Evolutionary conservation across 1,284 basidiomycete genomes (phyloP).

Genomic region (Cystobasidium pallidum): DNA sequence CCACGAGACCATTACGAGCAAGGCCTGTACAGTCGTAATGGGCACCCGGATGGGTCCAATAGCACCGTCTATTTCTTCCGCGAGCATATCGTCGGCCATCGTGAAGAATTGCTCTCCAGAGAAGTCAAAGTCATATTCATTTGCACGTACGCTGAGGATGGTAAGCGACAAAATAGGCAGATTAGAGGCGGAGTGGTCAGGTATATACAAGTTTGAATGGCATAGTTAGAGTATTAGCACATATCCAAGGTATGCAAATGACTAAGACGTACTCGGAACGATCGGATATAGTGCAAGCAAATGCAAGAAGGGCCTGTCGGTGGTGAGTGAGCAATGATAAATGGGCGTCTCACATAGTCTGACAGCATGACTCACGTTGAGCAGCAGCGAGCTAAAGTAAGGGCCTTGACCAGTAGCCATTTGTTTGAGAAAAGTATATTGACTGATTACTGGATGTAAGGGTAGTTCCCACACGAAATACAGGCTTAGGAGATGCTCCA

Average conservation of each 20-base stretch:
- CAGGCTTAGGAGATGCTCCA: constrained; percentile 6
- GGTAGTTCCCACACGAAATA: constrained; percentile 27
- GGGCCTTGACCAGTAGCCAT: constrained; percentile 16
- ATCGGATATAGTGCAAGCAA: background rate
- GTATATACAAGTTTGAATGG: too few relatives aligned
- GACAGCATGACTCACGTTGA: constrained; percentile 19
- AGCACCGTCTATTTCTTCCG: constrained; percentile 15
- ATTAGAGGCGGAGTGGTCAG: too few relatives aligned
- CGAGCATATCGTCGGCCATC: constrained; percentile 22
- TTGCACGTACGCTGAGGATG: too few relatives aligned
- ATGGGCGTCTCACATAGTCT: background rate
- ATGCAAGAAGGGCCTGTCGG: constrained; percentile 23
- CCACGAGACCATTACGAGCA: constrained; percentile 6
- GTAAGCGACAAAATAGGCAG: too few relatives aligned
- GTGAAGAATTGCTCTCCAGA: constrained; percentile 10
- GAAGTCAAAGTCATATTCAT: too few relatives aligned
- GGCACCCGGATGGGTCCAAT: background rate
- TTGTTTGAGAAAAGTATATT: constrained; percentile 16
- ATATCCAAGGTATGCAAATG: too few relatives aligned
- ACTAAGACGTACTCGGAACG: background rate
- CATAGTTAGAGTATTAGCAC: too few relatives aligned
- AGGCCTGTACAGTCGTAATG: constrained; percentile 34
- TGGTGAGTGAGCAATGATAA: background rate
- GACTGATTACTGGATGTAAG: constrained; percentile 27
- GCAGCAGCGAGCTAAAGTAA: constrained; percentile 18